phyloP scores from a whole-genome alignment of 257 asterid genomes.

The Nicotiana sylvestris region DNA sequence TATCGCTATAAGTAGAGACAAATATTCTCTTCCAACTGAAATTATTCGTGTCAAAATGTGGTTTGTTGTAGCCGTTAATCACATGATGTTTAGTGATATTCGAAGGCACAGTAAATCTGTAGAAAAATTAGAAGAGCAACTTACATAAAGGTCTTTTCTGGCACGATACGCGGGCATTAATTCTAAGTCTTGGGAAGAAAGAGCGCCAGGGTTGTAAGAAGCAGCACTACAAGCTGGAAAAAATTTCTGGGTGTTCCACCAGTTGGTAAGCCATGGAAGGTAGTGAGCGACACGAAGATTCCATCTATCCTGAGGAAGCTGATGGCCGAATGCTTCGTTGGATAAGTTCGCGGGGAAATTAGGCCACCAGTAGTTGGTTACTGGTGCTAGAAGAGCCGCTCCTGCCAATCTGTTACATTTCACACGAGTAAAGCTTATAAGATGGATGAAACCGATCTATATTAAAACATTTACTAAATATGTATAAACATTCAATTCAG shows the following conservation, averaged over 20 bases:
- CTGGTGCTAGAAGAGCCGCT: conserved; percentile 74
- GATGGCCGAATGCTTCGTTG: conserved; percentile 36
- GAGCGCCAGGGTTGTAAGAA: conserved; percentile 22
- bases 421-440: conserved; percentile 12
- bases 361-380: conserved; percentile 81
- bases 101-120: too few relatives aligned
- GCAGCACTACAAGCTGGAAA: conserved; percentile 51
- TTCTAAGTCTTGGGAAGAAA: conserved; percentile 57
- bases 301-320: conserved; percentile 67
- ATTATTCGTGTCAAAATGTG: neutral
- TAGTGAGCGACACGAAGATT: conserved; percentile 69
- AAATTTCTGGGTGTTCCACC: conserved; percentile 91
- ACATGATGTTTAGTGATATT: too few relatives aligned
- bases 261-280: conserved; percentile 75
- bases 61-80: too few relatives aligned
- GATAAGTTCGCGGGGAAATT: conserved; percentile 71
- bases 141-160: conserved; percentile 5
- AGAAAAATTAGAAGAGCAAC: neutral
- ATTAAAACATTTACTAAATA: too few relatives aligned
- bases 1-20: too few relatives aligned
- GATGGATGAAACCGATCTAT: neutral
- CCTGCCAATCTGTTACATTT: conserved; percentile 72
- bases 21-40: too few relatives aligned
- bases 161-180: conserved; percentile 31
- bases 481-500: too few relatives aligned